phyloP scores from a whole-genome alignment of 2,329 filamentous ascomycete species.

The Dactylonectria estremocensis region DNA sequence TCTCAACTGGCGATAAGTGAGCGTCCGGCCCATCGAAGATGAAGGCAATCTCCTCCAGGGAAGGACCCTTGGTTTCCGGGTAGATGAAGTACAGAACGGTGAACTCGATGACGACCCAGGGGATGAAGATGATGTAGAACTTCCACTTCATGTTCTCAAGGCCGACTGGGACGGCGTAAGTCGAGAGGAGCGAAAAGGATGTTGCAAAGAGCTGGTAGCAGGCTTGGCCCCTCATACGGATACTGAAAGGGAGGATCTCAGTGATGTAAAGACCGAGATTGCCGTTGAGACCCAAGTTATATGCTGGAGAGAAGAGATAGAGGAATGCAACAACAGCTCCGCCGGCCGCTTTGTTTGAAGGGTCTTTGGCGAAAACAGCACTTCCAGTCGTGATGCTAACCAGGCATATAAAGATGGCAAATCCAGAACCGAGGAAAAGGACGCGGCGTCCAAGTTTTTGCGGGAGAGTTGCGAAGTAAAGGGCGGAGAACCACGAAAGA shows the following conservation, averaged over 20 bases:
- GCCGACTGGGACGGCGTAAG: constrained; percentile 27
- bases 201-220: constrained; percentile 15
- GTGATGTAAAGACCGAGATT: constrained; percentile 46
- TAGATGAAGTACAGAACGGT: constrained; percentile 14
- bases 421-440: constrained; percentile 41
- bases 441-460: constrained; percentile 37
- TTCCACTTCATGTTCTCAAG: constrained; percentile 15
- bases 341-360: constrained; percentile 36
- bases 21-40: constrained; percentile 14
- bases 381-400: constrained; percentile 31
- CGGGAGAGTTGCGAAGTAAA: constrained; percentile 33
- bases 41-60: constrained; percentile 22
- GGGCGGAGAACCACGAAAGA: constrained; percentile 30
- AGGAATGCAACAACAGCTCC: constrained; percentile 52
- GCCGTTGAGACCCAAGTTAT: constrained; percentile 35
- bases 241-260: constrained; percentile 53
- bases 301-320: constrained; percentile 49
- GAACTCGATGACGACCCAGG: constrained; percentile 19
- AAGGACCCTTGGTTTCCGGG: constrained; percentile 26
- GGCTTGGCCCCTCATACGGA: constrained; percentile 38
- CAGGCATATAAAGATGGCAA: constrained; percentile 35
- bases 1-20: background rate
- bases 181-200: constrained; percentile 7
- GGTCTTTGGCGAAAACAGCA: constrained; percentile 36
- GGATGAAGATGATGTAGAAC: constrained; percentile 22